Base-by-base conservation (phyloP, 1,284 basidiomycete species). In the Austropuccinia psidii region DNA sequence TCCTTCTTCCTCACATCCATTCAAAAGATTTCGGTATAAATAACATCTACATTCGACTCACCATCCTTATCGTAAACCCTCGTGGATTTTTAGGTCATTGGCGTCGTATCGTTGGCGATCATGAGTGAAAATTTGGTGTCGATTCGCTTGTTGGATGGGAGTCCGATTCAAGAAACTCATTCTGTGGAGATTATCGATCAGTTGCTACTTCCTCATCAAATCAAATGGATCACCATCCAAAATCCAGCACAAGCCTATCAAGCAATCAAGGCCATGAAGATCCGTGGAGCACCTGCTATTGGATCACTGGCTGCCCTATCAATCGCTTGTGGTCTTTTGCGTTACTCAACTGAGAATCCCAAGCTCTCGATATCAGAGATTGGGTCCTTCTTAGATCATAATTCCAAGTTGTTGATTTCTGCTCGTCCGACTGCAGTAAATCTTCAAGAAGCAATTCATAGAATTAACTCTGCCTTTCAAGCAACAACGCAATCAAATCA, bases 351-450 rank as follows among this genome's bases (percentile, higher is more conserved):
- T 1, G 21, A 45, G 27, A 33, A 33, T 17, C 35, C 13, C 39
- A 11, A n/a, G 11, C 27, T 62, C 13, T 62, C 60, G 37, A 43
- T 43, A 2, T 8, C 41, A 19, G 39, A 62, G 11, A 2, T 75
- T 9, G 35, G 57, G 39, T 27, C 50, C 17, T 52, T 27, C 27
- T 17, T 70, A 4, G 11, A 70, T 11, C 13, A 70, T 2, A 50
- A n/a, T n/a, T 49, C 43, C 8, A 3, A 33, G 31, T 33, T 55
- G 13, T 85, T 96, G 15, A 87, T 86, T 80, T 90, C 88, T 0
- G 89, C 93, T 2, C 86, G 93, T n/a, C 93, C 93, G 7, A 96
- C 93, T 0, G 93, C 93, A 2, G 93, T 96, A 78, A 95, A 96
- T 82, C 87, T 96, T 21, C 87, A 89, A 35, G 88, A 88, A 61